A percentile compares a stretch with the other conserved stretches of the same genome.
phyloP scores from a whole-genome alignment of 164 flowering plant species.

The Aristolochia contorta region DNA sequence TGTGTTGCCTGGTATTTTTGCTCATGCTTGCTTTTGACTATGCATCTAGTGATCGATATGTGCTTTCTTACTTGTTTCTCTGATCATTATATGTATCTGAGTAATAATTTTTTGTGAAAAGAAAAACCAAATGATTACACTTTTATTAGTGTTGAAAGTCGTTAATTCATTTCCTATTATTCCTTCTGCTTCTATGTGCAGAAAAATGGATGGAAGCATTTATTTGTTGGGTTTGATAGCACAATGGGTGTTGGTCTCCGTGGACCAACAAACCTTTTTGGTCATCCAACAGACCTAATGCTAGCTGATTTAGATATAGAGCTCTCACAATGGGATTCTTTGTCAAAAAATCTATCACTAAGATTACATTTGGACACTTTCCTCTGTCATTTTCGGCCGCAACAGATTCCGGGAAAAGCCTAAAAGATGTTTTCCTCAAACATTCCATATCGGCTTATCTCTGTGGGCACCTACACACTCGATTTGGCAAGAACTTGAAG shows the following conservation, averaged over 20 bases:
- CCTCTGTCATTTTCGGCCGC: slow-evolving; percentile 83
- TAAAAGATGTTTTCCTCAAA: slow-evolving; percentile 63
- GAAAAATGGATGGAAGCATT: slow-evolving; percentile 54
- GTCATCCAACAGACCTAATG: slow-evolving; percentile 82
- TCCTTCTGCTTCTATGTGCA: slow-evolving; percentile 21
- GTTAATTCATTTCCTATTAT: too few species aligned
- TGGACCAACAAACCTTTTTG: slow-evolving; percentile 93
- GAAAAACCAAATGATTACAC: too few species aligned
- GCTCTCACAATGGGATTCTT: slow-evolving; percentile 74
- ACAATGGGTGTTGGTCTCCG: slow-evolving; percentile 64
- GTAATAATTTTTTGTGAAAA: too few species aligned
- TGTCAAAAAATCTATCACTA: slow-evolving; percentile 41
- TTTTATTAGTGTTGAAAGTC: too few species aligned
- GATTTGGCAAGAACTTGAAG: slow-evolving; percentile 78
- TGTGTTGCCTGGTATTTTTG: too few species aligned
- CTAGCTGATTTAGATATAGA: slow-evolving; percentile 50
- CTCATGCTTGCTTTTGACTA: too few species aligned
- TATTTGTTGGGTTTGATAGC: slow-evolving; percentile 89
- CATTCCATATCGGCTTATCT: slow-evolving; percentile 77
- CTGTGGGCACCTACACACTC: slow-evolving; percentile 92
- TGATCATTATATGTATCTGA: too few species aligned
- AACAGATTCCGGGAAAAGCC: slow-evolving; percentile 50
- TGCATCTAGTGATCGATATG: too few species aligned
- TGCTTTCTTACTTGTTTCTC: too few species aligned
- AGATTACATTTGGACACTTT: slow-evolving; percentile 87